These are phyloP conservation scores for Penicillium riverlandense DNA, from an alignment of 495 filamentous ascomycete genomes.

Conservation along the genomic window DNA sequence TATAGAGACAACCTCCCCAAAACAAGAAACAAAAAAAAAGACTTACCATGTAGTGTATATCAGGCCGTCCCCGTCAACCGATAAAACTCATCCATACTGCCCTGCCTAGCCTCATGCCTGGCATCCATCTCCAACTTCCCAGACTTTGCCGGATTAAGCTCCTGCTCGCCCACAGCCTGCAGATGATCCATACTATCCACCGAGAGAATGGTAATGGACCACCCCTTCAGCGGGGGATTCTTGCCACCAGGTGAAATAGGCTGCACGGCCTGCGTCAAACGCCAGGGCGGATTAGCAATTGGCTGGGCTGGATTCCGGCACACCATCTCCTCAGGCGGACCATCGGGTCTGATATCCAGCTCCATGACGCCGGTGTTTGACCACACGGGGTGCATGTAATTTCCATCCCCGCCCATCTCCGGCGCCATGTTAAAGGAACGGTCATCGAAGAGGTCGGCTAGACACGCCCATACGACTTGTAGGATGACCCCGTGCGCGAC, in stretches of 20 bases:
- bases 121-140: slow-evolving; percentile 29
- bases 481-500: slow-evolving; percentile 78
- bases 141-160: no score
- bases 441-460: slow-evolving; percentile 47
- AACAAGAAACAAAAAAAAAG: neutral
- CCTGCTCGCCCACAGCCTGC: neutral
- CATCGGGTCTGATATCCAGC: slow-evolving; percentile 29
- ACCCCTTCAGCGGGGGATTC: slow-evolving; percentile 4
- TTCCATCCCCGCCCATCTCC: slow-evolving; percentile 5
- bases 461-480: slow-evolving; percentile 51
- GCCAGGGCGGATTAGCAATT: neutral
- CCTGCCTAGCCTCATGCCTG: slow-evolving; percentile 60
- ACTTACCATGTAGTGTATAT: neutral
- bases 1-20: slow-evolving; percentile 10
- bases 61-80: slow-evolving; percentile 1
- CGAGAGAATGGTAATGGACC: slow-evolving; percentile 12
- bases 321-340: neutral
- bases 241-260: neutral
- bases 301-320: neutral
- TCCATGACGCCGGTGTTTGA: slow-evolving; percentile 59
- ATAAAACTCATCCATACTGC: slow-evolving; percentile 62
- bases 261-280: neutral
- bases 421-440: slow-evolving; percentile 22
- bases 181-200: slow-evolving; percentile 57
- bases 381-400: slow-evolving; percentile 32